Conservation (phyloP, 345 rosid genomes). For the Chamaenerion angustifolium region DNA sequence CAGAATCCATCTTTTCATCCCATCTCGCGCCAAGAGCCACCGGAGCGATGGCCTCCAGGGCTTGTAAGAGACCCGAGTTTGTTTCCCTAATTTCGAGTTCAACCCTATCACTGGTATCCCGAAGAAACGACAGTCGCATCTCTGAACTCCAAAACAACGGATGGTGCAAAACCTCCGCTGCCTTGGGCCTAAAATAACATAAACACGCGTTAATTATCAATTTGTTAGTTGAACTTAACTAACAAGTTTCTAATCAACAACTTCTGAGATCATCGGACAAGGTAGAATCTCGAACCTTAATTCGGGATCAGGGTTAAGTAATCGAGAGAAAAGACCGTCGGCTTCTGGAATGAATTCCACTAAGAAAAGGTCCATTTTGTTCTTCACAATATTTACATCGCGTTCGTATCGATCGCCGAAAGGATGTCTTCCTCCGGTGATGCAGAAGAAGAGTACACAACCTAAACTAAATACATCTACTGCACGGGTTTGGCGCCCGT, state of each 20-base stretch:
- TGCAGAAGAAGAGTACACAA: slow-evolving; percentile 69
- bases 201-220: no score
- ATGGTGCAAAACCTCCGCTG: slow-evolving; percentile 57
- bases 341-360: slow-evolving; percentile 70
- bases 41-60: slow-evolving; percentile 51
- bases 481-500: slow-evolving; percentile 86
- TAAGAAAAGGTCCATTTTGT: slow-evolving; percentile 48
- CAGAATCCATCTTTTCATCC: slow-evolving; percentile 70
- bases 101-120: slow-evolving; percentile 74
- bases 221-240: no score
- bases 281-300: slow-evolving; percentile 31
- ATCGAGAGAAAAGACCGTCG: slow-evolving; percentile 43
- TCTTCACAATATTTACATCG: slow-evolving; percentile 66
- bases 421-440: slow-evolving; percentile 81
- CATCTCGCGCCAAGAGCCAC: slow-evolving; percentile 75
- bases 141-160: slow-evolving; percentile 89
- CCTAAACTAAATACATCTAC: slow-evolving; percentile 88
- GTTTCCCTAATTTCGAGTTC: slow-evolving; percentile 66
- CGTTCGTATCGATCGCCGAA: slow-evolving; percentile 85
- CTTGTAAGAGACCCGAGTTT: slow-evolving; percentile 46
- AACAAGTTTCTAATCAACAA: no score
- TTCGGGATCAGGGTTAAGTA: slow-evolving; percentile 60
- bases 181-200: slow-evolving; percentile 39
- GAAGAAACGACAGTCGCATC: slow-evolving; percentile 69
- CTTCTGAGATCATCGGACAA: not conserved